These are phyloP conservation scores for Fusarium chaquense DNA, from an alignment of 2,329 filamentous ascomycete species.

Conservation along the genomic window DNA sequence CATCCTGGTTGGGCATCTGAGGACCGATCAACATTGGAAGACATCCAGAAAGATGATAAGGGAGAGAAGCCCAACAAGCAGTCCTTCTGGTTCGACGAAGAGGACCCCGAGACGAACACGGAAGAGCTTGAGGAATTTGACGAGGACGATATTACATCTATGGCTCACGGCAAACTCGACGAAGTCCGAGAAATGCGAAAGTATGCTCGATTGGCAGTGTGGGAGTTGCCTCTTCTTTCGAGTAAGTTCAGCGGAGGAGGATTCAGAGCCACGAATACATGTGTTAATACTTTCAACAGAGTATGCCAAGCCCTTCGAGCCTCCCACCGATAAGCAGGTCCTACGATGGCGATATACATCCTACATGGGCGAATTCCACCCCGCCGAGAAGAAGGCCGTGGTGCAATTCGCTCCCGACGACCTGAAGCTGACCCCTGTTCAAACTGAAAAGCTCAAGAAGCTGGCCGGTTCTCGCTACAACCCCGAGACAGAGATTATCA, in stretches of 20 bases:
- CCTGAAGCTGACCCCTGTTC: constrained; percentile 74
- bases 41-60: constrained; percentile 49
- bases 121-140: constrained; percentile 74
- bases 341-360: constrained; percentile 97
- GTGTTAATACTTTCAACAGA: constrained; percentile 63
- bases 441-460: constrained; percentile 87
- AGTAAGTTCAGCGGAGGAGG: constrained; percentile 68
- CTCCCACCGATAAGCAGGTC: constrained; percentile 74
- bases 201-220: constrained; percentile 87
- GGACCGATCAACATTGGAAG: constrained; percentile 50
- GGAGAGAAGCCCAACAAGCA: constrained; percentile 53
- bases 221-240: constrained; percentile 93
- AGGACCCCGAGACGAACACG: constrained; percentile 61
- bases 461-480: constrained; percentile 89
- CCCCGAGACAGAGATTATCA: constrained; percentile 81
- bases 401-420: constrained; percentile 86
- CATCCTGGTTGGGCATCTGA: constrained; percentile 50
- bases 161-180: constrained; percentile 89
- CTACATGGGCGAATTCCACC: constrained; percentile 94
- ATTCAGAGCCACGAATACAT: background rate
- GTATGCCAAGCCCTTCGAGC: constrained; percentile 82
- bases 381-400: constrained; percentile 92
- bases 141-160: constrained; percentile 84
- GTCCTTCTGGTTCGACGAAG: constrained; percentile 63
- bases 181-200: constrained; percentile 89